A percentile compares a stretch with the other conserved stretches of the same genome.
Evolutionary conservation across 345 rosid genomes (phyloP).

Genomic region (Salix udensis): DNA sequence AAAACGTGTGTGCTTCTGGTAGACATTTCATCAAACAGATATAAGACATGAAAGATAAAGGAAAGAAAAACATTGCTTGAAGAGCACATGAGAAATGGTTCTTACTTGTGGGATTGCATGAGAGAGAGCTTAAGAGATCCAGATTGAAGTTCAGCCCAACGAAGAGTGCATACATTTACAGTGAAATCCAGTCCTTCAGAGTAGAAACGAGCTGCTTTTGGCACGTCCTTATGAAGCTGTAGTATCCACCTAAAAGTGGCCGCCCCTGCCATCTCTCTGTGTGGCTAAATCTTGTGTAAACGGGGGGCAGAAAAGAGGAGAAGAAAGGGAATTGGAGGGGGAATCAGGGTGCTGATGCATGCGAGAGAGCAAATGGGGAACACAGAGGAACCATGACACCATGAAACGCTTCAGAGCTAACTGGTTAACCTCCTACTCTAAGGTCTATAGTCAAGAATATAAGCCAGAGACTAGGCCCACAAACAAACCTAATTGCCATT

Average conservation of each 20-base stretch:
- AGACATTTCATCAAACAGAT: conserved; percentile 53
- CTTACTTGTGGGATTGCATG: conserved; percentile 67
- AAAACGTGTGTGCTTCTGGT: background rate
- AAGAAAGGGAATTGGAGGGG: background rate
- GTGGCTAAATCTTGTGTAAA: too few relatives aligned
- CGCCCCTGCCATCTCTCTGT: conserved; percentile 44
- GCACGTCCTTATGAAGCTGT: conserved; percentile 93
- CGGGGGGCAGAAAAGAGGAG: too few relatives aligned
- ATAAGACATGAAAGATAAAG: conserved; percentile 1
- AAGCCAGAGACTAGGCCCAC: too few relatives aligned
- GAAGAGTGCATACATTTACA: conserved; percentile 70
- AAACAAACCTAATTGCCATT: too few relatives aligned
- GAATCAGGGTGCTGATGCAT: background rate
- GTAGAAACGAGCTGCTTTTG: conserved; percentile 82
- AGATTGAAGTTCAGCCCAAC: conserved; percentile 93
- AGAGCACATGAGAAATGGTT: background rate
- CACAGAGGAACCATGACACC: too few relatives aligned
- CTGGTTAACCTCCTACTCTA: too few relatives aligned
- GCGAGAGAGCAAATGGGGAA: too few relatives aligned
- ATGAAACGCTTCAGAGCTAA: too few relatives aligned
- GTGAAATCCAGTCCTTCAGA: conserved; percentile 77
- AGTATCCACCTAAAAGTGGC: conserved; percentile 81
- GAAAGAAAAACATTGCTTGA: background rate
- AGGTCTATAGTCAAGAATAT: too few relatives aligned
- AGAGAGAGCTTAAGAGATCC: conserved; percentile 80